Base-by-base conservation (phyloP, 2,329 filamentous ascomycete species). In the Fusarium avenaceum region DNA sequence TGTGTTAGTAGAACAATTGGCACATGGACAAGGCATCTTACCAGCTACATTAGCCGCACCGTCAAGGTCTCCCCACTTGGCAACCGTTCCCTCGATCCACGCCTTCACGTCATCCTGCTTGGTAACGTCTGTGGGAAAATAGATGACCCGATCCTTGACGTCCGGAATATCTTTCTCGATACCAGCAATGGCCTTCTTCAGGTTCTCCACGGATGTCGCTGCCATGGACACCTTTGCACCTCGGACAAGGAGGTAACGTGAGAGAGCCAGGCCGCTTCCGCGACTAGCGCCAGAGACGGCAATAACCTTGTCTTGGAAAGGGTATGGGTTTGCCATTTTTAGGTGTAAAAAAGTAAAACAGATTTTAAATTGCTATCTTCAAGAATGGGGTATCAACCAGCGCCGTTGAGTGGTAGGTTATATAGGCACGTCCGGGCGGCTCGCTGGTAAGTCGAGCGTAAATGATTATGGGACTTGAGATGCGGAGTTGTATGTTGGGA, bases 281-380 rank as follows among this genome's bases (percentile, higher is more conserved):
- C 86, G 83, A 74, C 85, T 87, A 13, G 86, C 86, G 20, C 87
- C 87, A 5, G 86, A 88, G 24, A 93, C 83, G 57, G 91, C 86
- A 68, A 92, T 85, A 26, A 86, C 87, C 75, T 91, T 90, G 10
- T 71, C 65, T 47, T 70, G 46, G 30, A 74, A 74, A 17, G 69
- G 72, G 24, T 71, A 74, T 4, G 53, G 71, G 63, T 57, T 62
- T 39, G 72, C 71, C 71, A 74, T 74, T 38, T 44, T 70, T 19
- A 9, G 14, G 7, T 13, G 15, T 9, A 3, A n/a, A 32, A 17
- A 39, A 19, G n/a, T 30, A 33, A 38, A 40, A 11, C 13, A 6
- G 2, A 35, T 45, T 20, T 51, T n/a, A 44, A n/a, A 33, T 47
- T 38, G 15, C 14, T 38, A 26, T 53, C 17, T 47, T 15, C 7